phyloP scores from a whole-genome alignment of 192 early-diverging fungal species.

The Backusella circina region DNA sequence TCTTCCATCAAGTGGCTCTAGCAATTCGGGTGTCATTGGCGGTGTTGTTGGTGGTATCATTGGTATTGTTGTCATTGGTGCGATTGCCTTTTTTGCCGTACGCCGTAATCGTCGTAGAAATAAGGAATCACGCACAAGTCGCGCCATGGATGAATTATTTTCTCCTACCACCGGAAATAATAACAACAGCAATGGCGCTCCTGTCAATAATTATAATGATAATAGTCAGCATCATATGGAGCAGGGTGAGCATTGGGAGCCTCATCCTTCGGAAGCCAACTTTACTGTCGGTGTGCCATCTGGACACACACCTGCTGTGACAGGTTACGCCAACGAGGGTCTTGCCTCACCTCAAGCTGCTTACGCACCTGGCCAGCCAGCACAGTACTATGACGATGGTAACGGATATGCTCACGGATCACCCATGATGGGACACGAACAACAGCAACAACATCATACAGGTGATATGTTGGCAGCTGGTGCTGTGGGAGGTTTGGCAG shows the following conservation, averaged over 20 bases:
- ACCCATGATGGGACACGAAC: not conserved
- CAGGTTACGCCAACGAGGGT: not conserved
- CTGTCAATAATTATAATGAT: not conserved
- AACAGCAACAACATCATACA: not conserved
- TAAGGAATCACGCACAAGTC: slow-evolving; percentile 10
- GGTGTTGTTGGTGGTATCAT: slow-evolving; percentile 19
- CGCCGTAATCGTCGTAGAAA: slow-evolving; percentile 12
- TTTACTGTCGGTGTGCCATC: not conserved
- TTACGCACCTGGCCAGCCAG: slow-evolving; percentile 1
- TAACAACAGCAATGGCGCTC: not conserved
- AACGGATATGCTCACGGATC: not conserved
- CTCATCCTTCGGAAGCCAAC: not conserved
- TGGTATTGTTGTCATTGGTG: slow-evolving; percentile 6
- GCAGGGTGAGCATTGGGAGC: not conserved
- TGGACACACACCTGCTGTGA: not conserved
- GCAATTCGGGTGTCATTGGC: not conserved
- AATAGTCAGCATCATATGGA: not conserved
- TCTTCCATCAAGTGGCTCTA: not conserved
- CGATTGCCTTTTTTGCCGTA: slow-evolving; percentile 12
- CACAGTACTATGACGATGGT: slow-evolving; percentile 4
- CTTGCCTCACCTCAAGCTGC: not conserved
- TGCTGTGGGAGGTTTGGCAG: not conserved
- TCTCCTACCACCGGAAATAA: not conserved
- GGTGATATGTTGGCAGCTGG: not conserved
- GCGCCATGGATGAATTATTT: slow-evolving; percentile 7